Base-by-base conservation (phyloP, 495 filamentous ascomycete species). In the Aspergillus ostianus region DNA sequence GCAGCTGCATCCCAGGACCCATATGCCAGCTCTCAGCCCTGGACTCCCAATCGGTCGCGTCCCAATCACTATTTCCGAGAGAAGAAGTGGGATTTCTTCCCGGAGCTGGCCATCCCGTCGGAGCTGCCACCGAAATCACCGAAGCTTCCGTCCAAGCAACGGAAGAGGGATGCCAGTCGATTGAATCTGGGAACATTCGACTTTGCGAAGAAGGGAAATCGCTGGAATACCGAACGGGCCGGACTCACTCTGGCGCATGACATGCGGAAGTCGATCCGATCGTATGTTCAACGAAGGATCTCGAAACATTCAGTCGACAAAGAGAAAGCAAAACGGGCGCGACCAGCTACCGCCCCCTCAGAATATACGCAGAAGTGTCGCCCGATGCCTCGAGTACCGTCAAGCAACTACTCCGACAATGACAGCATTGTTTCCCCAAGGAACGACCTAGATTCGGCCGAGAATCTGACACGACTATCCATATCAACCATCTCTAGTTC, bases 41-140 rank as follows among this genome's bases (percentile, higher is more conserved):
- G 70, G 71, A 53, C 51, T 13, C 62, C 63, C 19, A 67, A 55
- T 26, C 67, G 64, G 4, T 53, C 56, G 1, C 74, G 72, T 1
- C 65, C 73, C 2, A 80, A 72, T 47, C 77, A 79, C 54, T 80
- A 80, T 47, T 80, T 80, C 52, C 69, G 77, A 10, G 77, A 80
- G 46, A 80, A 80, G 64, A 79, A 77, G 57, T 80, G 76, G 76
- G 75, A 79, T 58, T 76, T 76, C 66, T 80, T 80, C 63, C 77
- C 77, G 6, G 77, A 80, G 58, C 48, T 80, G 23, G 77, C 73
- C 1, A 68, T 69, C 0, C 72, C 70, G 2, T 72, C 72, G 2
- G 58, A 65, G 15, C 18, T 70, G 2, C 67, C 65, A 21, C 50
- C 63, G 21, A 60, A 59, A 57, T n/a, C 66, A 51, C 23, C 55